phyloP scores from a whole-genome alignment of 768 basidiomycete species.

The Amanita pseudoporphyria region DNA sequence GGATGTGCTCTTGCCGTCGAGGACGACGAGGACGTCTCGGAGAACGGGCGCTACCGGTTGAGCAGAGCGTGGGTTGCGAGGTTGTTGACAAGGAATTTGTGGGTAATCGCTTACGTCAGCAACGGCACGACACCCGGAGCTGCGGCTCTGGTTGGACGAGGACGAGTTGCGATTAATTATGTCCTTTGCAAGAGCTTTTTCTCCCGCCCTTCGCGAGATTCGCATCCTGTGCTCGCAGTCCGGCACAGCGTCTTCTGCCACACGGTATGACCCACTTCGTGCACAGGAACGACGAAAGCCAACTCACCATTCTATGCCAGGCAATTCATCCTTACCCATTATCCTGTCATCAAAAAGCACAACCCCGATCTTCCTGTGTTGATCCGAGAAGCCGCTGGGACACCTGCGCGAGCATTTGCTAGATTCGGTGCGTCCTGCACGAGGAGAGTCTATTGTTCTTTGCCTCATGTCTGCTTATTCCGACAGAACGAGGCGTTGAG shows the following conservation, averaged over 20 bases:
- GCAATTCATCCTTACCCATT: slow-evolving; percentile 70
- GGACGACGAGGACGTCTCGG: slow-evolving; percentile 19
- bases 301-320: slow-evolving; percentile 28
- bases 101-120: slow-evolving; percentile 28
- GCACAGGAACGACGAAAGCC: background rate
- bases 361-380: slow-evolving; percentile 83
- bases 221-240: slow-evolving; percentile 76
- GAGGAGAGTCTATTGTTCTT: slow-evolving; percentile 7
- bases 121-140: slow-evolving; percentile 1
- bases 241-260: slow-evolving; percentile 66
- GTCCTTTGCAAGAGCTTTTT: slow-evolving; percentile 66
- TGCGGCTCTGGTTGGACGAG: slow-evolving; percentile 2
- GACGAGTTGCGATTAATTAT: slow-evolving; percentile 22
- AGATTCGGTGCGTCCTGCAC: slow-evolving; percentile 59
- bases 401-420: slow-evolving; percentile 76
- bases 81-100: slow-evolving; percentile 23
- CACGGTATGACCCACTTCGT: slow-evolving; percentile 43
- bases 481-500: slow-evolving; percentile 69
- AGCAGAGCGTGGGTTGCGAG: slow-evolving; percentile 7
- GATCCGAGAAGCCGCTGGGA: slow-evolving; percentile 71
- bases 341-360: slow-evolving; percentile 67
- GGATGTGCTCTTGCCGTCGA: slow-evolving; percentile 5
- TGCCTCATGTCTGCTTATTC: slow-evolving; percentile 7
- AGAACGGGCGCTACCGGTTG: slow-evolving; percentile 17
- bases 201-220: slow-evolving; percentile 72